Evolutionary conservation across 2,329 filamentous ascomycete genomes (phyloP), one percentile per base, ranked within the genome.

Genomic region (Zopfia rhizophila): DNA sequence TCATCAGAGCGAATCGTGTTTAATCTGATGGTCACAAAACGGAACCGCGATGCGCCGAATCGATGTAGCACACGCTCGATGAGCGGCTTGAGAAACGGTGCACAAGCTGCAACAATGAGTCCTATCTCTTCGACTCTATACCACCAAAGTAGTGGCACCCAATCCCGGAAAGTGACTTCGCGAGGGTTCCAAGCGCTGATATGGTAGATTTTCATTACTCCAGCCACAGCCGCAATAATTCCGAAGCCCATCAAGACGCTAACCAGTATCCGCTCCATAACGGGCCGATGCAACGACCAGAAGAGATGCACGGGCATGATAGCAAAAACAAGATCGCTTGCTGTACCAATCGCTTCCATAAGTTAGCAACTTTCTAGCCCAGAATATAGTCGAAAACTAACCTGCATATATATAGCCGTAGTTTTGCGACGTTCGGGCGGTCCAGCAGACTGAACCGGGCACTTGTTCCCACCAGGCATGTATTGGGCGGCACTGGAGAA

Each of bases 51-150:
- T 18, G 13, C 37, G 17, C 37, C 37, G n/a, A 43, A 22, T 5
- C 42, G 12, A 13, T 32, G 16, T 18, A 38, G 27, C 4, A 18
- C 42, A n/a, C 29, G 35, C 43, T 46, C 36, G 18, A 46, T 33
- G 11, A 46, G 43, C 30, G 43, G 43, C 30, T 46, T 40, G 10
- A 40, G 27, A 13, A 40, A 40, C 17, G 37, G 37, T 10, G 37
- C 25, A n/a, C 37, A 40, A 46, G 43, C 43, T n/a, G 43, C 43
- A 46, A 39, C 13, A 16, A 46, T 39, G n/a, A 46, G 43, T 7
- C 27, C 43, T 18, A 46, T 46, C 43, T 46, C 43, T 40, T 40
- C 43, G 27, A 46, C 43, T 3, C 43, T 27, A 39, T 46, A 46
- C 43, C 43, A 46, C 43, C 43, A 46, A 13, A 33, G 12, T 23